Base-by-base conservation (phyloP, 192 early-diverging fungal genomes). In the Gamsiella multidivaricata region DNA sequence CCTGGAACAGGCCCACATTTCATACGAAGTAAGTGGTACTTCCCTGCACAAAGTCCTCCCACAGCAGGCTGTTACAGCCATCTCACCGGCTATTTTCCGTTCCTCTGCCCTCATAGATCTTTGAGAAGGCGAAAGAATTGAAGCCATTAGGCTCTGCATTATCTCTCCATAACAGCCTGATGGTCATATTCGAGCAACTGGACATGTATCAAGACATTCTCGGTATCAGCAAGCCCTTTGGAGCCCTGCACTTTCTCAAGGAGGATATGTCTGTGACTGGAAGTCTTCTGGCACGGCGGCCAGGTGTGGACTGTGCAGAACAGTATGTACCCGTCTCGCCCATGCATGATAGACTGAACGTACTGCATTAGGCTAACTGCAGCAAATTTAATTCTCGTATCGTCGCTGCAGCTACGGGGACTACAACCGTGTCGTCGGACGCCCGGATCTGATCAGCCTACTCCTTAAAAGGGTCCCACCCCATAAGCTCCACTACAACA, bases 111-210 rank as follows among this genome's bases (percentile, higher is more conserved):
- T 26, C 7, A 29, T 53, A 74, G 70, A 20, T 74, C 5, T 60
- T 74, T 42, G 70, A 74, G 43, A 74, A 74, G 54, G 8, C 70
- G 4, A 42, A 74, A 28, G 62, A 60, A 28, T 23, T 65, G 12
- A 58, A 42, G 41, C 70, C 70, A 10, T 31, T 74, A 7, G 70
- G 70, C 3, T 59, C 62, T 12, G 70, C 62, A 28, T 14, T 74
- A 2, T 50, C 70, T 12, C 26, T 74, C 5, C 31, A 49, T 28
- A 51, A 25, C 11, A 31, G 45, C 9, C 20, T 60, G 32, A 54
- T 51, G 26, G 37, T 36, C 17, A 36, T 65, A 18, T 74, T 65
- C 33, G 70, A 74, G 49, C 70, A 74, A 23, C 49, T 74, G 14
- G 70, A 56, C 15, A 15, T 74, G 15, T 59, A 60, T 14, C 29